Evolutionary conservation across 495 filamentous ascomycete genomes (phyloP), one percentile per base, ranked within the genome.

Genomic region (Aspergillus funiculosus): DNA sequence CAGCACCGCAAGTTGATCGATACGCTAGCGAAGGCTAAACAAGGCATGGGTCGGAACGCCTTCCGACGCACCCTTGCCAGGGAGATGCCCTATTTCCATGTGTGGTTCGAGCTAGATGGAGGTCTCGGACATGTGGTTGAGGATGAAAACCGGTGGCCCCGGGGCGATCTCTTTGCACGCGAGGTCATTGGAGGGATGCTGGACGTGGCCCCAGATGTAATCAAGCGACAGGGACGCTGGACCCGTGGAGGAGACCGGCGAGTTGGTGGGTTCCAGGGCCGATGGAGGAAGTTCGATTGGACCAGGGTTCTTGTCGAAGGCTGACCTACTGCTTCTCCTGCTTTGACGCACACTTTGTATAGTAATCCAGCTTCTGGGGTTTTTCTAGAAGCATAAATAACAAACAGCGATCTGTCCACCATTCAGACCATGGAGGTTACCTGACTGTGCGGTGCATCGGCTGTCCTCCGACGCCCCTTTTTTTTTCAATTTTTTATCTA

Each of bases 41-140:
- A 80, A 39, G 82, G 87, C 1, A 56, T 87, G 26, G 94, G 94
- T 0, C 85, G 86, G 60, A 59, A 72, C 46, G 89, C 92, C 32
- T 97, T 98, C 65, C 78, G 92, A 2, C 73, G 81, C 35, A 82
- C 78, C 2, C 65, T 98, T 24, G 87, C 83, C 18, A 96, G 94
- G 71, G 92, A 98, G 68, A 94, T 95, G 89, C 92, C 92, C 18
- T 98, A 98, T 61, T 97, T 98, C 64, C 92, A 98, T 53, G 90
- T 89, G 11, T 98, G 89, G 89, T 96, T 97, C 59, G 78, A 81
- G 48, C 64, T 98, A 5, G 88, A 97, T 59, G 94, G 94, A 4
- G 92, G 92, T 2, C 59, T 98, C 42, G 92, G 89, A 0, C 92
- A 98, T 59, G 75, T 98, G 21, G 85, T 98, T 7, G 92, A 98